Conservation (phyloP, 106 monocot genomes). For the Dioscorea zingiberensis region DNA sequence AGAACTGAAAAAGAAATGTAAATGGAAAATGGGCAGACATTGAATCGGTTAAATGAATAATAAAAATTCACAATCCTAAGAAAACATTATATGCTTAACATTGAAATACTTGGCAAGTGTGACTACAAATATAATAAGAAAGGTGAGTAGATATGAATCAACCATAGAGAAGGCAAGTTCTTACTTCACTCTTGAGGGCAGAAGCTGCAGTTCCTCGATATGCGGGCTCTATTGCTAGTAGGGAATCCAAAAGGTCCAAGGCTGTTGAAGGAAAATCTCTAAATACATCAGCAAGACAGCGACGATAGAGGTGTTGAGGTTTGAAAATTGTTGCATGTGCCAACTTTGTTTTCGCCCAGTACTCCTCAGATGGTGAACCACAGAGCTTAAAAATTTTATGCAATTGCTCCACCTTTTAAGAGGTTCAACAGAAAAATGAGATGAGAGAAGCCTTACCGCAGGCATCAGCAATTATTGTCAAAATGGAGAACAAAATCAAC, state of each 20-base stretch:
- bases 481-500: no score
- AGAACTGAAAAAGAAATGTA: constrained; percentile 54
- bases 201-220: constrained; percentile 48
- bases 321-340: constrained; percentile 50
- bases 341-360: constrained; percentile 48
- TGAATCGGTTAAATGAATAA: no score
- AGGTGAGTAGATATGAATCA: no score
- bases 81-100: no score
- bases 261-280: constrained; percentile 47
- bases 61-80: no score
- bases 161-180: background rate
- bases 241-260: constrained; percentile 40
- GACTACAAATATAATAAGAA: no score
- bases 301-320: constrained; percentile 43
- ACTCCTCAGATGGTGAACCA: constrained; percentile 53
- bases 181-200: constrained; percentile 55
- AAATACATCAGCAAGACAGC: constrained; percentile 44
- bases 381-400: constrained; percentile 76
- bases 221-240: constrained; percentile 51
- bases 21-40: no score
- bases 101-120: no score
- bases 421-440: background rate
- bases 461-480: background rate
- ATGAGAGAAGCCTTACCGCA: background rate
- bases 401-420: constrained; percentile 56